Conservation (phyloP, 164 flowering plant genomes). For the Macadamia tetraphylla region DNA sequence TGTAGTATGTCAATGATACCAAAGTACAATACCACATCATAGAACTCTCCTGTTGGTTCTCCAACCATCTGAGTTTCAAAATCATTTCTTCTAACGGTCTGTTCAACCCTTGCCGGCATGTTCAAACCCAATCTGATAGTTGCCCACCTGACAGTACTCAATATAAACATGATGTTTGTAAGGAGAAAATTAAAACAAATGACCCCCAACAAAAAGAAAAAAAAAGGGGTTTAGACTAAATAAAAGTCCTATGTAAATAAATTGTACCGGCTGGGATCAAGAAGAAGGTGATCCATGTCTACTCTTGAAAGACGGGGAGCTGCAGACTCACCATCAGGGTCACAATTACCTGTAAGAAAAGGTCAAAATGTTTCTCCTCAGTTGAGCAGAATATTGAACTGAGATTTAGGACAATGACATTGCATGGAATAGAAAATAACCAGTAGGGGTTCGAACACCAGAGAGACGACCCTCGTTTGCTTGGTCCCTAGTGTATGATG, state of each 20-base stretch:
- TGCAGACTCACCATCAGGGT: constrained; percentile 25
- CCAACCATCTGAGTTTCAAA: constrained; percentile 49
- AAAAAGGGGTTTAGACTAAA: background rate
- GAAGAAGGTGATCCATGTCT: constrained; percentile 37
- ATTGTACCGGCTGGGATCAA: constrained; percentile 37
- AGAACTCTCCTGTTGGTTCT: constrained; percentile 68
- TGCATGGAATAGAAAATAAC: constrained; percentile 9
- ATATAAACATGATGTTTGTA: constrained; percentile 11
- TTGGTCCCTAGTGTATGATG: constrained; percentile 28
- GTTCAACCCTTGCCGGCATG: constrained; percentile 74
- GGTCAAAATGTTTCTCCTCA: background rate
- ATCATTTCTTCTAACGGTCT: constrained; percentile 41
- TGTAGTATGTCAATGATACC: constrained; percentile 88
- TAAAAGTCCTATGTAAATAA: background rate
- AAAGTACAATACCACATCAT: constrained; percentile 66
- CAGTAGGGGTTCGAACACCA: constrained; percentile 32
- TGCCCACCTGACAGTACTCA: constrained; percentile 45
- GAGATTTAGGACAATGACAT: background rate
- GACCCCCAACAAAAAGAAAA: background rate
- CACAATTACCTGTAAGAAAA: constrained; percentile 30
- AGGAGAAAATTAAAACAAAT: background rate
- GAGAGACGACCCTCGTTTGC: constrained; percentile 22
- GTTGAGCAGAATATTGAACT: constrained; percentile 2
- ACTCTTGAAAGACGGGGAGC: constrained; percentile 41
- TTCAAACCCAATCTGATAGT: constrained; percentile 56